Base-by-base conservation (phyloP, 805 yeast species). In the Saccharomycopsis fermentans region DNA sequence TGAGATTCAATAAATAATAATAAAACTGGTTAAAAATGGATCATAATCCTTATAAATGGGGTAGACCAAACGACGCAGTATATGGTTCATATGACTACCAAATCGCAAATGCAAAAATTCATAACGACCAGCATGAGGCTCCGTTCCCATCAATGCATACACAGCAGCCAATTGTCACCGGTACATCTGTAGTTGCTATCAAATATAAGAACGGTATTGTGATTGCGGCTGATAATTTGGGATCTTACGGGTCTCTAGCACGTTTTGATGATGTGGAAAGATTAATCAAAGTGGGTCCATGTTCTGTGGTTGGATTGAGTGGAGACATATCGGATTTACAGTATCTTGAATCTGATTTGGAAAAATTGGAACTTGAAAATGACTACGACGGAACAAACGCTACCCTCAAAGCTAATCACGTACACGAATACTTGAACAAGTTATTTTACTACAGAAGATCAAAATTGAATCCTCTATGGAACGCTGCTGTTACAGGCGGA, bases 261-360 rank as follows among this genome's bases (percentile, higher is more conserved):
- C 81, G 97, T 66, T 87, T 92, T 74, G 85, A 80, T 62, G 83
- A 91, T 71, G 79, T 88, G 61, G 95, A 92, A 70, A 84, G 99
- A 70, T 75, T 94, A 66, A 74, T 90, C 67, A 81, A 81, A 59
- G 96, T 92, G 32, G 99, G 98, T 17, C 73, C 78, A 16, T 85
- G 86, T 62, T 87, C 97, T 0, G 83, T 90, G 55, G 97, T 94
- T 54, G 99, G 98, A 54, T 75, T 91, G 36, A 84, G 95, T 54
- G 99, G 99, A 55, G 99, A 94, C 71, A 81, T 94, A 52, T 86
- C 96, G 53, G 99, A 94, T 73, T 79, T 92, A 75, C 99, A 94
- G 73, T 82, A 89, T 62, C 72, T 94, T 61, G 84, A 85, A 68
- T 75, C 88, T 61, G 69, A 83, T 50, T 77, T 94, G 63, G 91